Evolutionary conservation across 2,329 filamentous ascomycete species (phyloP).

Genomic region (Botrytis aclada): DNA sequence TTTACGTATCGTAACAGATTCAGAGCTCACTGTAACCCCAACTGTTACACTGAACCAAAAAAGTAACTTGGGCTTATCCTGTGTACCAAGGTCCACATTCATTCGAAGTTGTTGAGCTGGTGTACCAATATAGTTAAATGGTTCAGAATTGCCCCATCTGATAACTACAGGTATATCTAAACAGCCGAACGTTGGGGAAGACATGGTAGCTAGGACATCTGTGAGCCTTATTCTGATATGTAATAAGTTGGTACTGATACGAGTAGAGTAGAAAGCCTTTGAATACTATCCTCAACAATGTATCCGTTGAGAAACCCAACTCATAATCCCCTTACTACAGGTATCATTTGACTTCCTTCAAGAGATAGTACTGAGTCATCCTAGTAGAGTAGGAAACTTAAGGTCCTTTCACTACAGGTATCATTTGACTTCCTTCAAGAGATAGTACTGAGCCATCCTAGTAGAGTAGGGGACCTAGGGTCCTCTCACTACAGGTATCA

Average conservation of each 20-base stretch:
- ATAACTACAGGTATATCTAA: background rate
- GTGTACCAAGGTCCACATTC: background rate
- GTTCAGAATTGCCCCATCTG: background rate
- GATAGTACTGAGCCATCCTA: no score
- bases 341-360: background rate
- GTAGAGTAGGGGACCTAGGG: no score
- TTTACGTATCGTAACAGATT: background rate
- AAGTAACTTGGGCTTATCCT: background rate
- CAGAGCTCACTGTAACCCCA: background rate
- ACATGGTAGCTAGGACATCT: background rate
- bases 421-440: background rate
- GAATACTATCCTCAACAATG: background rate
- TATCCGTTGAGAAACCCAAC: background rate
- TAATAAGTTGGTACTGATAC: background rate
- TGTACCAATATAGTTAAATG: background rate
- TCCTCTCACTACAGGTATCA: no score
- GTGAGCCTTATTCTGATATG: background rate
- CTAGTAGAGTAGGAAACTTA: background rate
- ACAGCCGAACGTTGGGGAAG: background rate
- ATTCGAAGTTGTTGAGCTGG: background rate
- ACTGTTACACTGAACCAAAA: conserved; percentile 3
- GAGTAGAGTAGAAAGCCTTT: background rate
- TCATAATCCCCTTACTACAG: background rate
- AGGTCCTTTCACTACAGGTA: background rate
- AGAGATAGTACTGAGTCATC: background rate